Base-by-base conservation (phyloP, 2,329 filamentous ascomycete species). In the Neospermospora avenae region DNA sequence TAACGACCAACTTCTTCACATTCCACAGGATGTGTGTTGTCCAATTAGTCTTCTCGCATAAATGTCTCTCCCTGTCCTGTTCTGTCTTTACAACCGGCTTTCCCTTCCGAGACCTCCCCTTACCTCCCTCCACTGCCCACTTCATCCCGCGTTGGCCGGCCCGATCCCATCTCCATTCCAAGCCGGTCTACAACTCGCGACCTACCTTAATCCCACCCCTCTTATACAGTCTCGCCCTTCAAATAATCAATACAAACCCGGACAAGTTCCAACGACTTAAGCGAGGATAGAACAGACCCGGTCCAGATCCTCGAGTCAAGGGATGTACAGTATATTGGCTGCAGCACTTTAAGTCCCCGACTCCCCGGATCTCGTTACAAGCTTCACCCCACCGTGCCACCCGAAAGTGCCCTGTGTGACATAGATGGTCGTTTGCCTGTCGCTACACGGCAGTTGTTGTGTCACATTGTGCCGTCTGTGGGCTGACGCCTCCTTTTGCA, bases 1-100 rank as follows among this genome's bases (percentile, higher is more conserved):
- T n/a, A n/a, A n/a, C n/a, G 11, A 31, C 28, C 28, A 31, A 31
- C 28, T 3, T 49, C n/a, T 24, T 31, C 49, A 37, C 31, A 52
- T 39, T 52, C 45, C 45, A 49, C 11, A 24, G 13, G 3, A 14
- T n/a, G 7, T 14, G n/a, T 34, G 49, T 39, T 34, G 20, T 52
- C 34, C 35, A n/a, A n/a, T 37, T 52, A 52, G 35, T 25, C 49
- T 24, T 52, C 49, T 20, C 39, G 49, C 49, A 52, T 52, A 16
- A n/a, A 52, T 52, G 35, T 52, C 35, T 52, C 31, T 39, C 49
- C 49, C 34, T 39, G 31, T 20, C 22, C 44, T n/a, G n/a, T n/a
- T n/a, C n/a, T n/a, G n/a, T n/a, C n/a, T n/a, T n/a, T n/a, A n/a
- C n/a, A n/a, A 51, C 48, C 48, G 28, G 49, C 18, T 39, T 13